Conservation (phyloP, 495 filamentous ascomycete species). For the Penicillium macrosclerotiorum region DNA sequence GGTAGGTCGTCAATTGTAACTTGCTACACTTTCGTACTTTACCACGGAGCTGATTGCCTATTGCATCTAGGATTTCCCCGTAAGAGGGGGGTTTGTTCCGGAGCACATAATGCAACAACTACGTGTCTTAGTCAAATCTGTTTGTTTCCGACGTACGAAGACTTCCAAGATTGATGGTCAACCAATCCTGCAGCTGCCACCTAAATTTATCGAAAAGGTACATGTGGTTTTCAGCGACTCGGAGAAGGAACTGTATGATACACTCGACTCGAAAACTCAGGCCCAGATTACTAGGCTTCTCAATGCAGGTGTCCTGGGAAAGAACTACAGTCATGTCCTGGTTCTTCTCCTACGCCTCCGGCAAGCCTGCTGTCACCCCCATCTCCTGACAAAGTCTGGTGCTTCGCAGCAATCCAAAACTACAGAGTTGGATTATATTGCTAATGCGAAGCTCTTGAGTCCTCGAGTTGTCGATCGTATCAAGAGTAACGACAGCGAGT, state of each 20-base stretch:
- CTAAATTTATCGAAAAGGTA: slow-evolving; percentile 62
- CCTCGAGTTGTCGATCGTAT: slow-evolving; percentile 65
- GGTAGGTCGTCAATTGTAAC: slow-evolving; percentile 33
- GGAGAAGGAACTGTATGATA: slow-evolving; percentile 68
- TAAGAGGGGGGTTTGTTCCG: slow-evolving; percentile 40
- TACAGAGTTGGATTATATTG: slow-evolving; percentile 63
- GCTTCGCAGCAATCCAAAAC: too few species aligned
- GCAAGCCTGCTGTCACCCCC: slow-evolving; percentile 90
- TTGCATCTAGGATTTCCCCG: slow-evolving; percentile 45
- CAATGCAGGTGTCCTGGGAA: slow-evolving; percentile 65
- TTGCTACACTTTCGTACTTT: too few species aligned
- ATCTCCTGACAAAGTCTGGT: too few species aligned
- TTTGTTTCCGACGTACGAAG: slow-evolving; percentile 85
- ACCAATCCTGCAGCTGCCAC: slow-evolving; percentile 74
- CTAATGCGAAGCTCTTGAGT: slow-evolving; percentile 63
- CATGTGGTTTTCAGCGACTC: slow-evolving; percentile 73
- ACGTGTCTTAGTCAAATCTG: slow-evolving; percentile 77
- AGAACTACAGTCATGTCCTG: slow-evolving; percentile 80
- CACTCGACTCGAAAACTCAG: slow-evolving; percentile 65
- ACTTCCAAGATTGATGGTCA: slow-evolving; percentile 78
- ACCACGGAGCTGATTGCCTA: slow-evolving; percentile 21
- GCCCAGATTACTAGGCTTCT: slow-evolving; percentile 78
- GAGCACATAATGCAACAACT: slow-evolving; percentile 65
- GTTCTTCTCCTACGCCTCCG: slow-evolving; percentile 79
- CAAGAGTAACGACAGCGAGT: slow-evolving; percentile 56